Evolutionary conservation across 441 rosid species (phyloP).

Genomic region (Biscutella auriculata): DNA sequence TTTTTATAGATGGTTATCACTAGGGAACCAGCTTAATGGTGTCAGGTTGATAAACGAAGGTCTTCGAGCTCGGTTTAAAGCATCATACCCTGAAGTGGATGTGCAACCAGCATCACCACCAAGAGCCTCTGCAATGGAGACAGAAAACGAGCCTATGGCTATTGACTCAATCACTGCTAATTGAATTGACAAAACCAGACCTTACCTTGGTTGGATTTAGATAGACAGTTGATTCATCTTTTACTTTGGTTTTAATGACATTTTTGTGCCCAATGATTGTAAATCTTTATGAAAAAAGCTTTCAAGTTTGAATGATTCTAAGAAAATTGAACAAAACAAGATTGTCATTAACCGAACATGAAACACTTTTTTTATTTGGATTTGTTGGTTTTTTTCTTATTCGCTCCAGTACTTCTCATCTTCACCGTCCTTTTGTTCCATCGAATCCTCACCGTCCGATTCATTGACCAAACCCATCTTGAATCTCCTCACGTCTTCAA

Average conservation of each 20-base stretch:
- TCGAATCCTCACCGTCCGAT: slow-evolving; percentile 32
- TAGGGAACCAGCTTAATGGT: slow-evolving; percentile 85
- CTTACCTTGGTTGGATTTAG: too few relatives aligned
- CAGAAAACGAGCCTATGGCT: slow-evolving; percentile 50
- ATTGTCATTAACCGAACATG: too few relatives aligned
- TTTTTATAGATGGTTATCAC: slow-evolving; percentile 71
- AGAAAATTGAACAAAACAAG: too few relatives aligned
- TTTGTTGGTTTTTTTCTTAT: slow-evolving; percentile 9
- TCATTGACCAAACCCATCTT: slow-evolving; percentile 37
- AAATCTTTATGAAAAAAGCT: not conserved
- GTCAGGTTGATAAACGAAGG: slow-evolving; percentile 85
- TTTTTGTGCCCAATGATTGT: slow-evolving; percentile 11
- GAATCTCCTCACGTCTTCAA: slow-evolving; percentile 73
- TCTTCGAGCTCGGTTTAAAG: slow-evolving; percentile 75
- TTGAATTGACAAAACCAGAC: slow-evolving; percentile 11
- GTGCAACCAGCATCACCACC: slow-evolving; percentile 90
- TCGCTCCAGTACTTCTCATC: slow-evolving; percentile 80
- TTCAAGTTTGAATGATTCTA: too few relatives aligned
- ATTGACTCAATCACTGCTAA: slow-evolving; percentile 24
- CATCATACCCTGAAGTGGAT: slow-evolving; percentile 75
- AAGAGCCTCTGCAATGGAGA: slow-evolving; percentile 68
- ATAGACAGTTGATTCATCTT: too few relatives aligned
- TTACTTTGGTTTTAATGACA: not conserved
- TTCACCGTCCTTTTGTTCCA: slow-evolving; percentile 33
- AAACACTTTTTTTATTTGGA: not conserved